These are phyloP conservation scores for Sporothrix inflata DNA, from an alignment of 2,329 filamentous ascomycete species.

Conservation along the genomic window DNA sequence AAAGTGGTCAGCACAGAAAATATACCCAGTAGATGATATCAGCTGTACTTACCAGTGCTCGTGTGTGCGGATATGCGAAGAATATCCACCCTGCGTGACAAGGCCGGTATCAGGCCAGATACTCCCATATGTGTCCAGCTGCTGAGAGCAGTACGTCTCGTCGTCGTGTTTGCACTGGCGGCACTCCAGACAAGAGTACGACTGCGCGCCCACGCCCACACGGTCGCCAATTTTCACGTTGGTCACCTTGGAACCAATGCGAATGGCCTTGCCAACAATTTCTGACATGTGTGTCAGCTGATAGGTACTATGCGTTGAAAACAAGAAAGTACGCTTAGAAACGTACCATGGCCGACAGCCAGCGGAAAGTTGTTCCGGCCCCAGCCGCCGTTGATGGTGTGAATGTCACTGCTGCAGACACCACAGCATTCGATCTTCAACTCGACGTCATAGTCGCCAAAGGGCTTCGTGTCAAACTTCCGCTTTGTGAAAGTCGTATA, in stretches of 20 bases:
- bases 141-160: slow-evolving; percentile 69
- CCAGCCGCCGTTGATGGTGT: slow-evolving; percentile 72
- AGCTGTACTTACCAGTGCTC: slow-evolving; percentile 61
- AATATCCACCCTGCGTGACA: slow-evolving; percentile 62
- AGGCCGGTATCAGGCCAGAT: slow-evolving; percentile 54
- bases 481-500: slow-evolving; percentile 19
- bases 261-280: slow-evolving; percentile 70
- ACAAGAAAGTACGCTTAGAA: too few species aligned
- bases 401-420: slow-evolving; percentile 72
- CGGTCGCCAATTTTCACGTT: slow-evolving; percentile 62
- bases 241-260: slow-evolving; percentile 67
- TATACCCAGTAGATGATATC: not conserved
- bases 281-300: slow-evolving; percentile 42
- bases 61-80: slow-evolving; percentile 53
- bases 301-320: too few species aligned
- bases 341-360: slow-evolving; percentile 61
- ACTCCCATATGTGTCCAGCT: slow-evolving; percentile 62
- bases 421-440: slow-evolving; percentile 84
- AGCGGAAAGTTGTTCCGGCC: slow-evolving; percentile 64
- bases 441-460: slow-evolving; percentile 84
- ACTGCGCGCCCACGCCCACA: slow-evolving; percentile 70
- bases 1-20: too few species aligned
- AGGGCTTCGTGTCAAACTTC: slow-evolving; percentile 62
- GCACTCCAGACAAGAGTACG: slow-evolving; percentile 66
- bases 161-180: slow-evolving; percentile 67